Base-by-base conservation (phyloP, 352 stramenopile genomes). In the Pythium rhizo-oryzae region DNA sequence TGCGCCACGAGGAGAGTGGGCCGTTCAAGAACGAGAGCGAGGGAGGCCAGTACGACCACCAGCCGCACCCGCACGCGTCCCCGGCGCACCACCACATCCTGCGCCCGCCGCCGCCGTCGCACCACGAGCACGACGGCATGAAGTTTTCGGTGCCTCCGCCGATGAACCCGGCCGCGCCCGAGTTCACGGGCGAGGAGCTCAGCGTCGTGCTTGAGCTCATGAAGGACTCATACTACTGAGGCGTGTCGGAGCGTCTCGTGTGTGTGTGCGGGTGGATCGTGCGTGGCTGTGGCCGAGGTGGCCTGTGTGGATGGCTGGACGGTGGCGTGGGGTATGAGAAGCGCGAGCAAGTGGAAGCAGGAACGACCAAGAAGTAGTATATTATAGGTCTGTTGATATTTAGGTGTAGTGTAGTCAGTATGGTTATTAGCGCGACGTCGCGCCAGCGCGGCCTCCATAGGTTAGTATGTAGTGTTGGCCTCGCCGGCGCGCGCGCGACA, bases 201-300 rank as follows among this genome's bases (percentile, higher is more conserved):
- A 93, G 73, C 52, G 85, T 87, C 35, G 85, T 93, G 62, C 51
- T 93, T 56, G 82, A 93, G 57, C 80, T 93, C 58, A 93, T 93
- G 85, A 91, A 93, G 67, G 84, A 91, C 53, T 82, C 83, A 55
- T 92, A 80, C 74, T 81, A 74, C 53, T 72, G 44, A 53, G 19
- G 3, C 30, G 28, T 33, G 28, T 33, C 16, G 12, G 30, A 24
- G 25, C 49, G 49, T 35, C 9, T 61, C 23, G 37, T 33, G 53
- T 43, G 33, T 52, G n/a, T 28, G 47, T 61, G 37, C 60, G 49
- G 33, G 54, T 37, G 15, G 51, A 21, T 30, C n/a, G 49, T 19
- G 23, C n/a, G 8, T 35, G 49, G 33, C 13, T 28, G 33, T 46
- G 25, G 28, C 28, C 6, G 6, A 33, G 28, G 28, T 59, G n/a